A percentile compares a stretch with the other conserved stretches of the same genome.
These are phyloP conservation scores for Brettanomyces nanus DNA, from an alignment of 805 yeast genomes.

Conservation along the genomic window DNA sequence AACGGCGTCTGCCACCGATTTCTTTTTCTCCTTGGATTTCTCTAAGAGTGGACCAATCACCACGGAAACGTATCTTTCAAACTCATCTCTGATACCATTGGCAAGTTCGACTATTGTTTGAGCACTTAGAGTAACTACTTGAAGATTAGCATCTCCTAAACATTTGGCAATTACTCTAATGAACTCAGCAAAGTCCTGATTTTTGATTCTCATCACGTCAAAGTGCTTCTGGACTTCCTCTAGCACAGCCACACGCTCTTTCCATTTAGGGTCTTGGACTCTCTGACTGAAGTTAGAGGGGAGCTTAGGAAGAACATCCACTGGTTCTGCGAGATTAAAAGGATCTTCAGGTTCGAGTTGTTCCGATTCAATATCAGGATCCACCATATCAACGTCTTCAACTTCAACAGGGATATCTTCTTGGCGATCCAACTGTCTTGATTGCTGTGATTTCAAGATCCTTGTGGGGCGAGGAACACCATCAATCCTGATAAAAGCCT, in stretches of 20 bases:
- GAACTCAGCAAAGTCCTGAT: constrained; percentile 60
- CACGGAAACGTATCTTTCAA: constrained; percentile 42
- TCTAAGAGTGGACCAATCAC: constrained; percentile 63
- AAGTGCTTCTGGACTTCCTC: constrained; percentile 49
- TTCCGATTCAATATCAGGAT: constrained; percentile 17
- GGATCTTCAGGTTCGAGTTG: constrained; percentile 41
- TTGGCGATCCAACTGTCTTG: constrained; percentile 12
- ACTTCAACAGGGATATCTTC: constrained; percentile 26
- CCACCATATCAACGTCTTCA: constrained; percentile 26
- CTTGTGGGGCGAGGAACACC: constrained; percentile 44
- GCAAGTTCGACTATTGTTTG: constrained; percentile 54
- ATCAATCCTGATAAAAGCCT: constrained; percentile 50
- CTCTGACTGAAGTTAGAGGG: constrained; percentile 54
- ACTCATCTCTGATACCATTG: constrained; percentile 52
- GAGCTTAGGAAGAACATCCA: constrained; percentile 53
- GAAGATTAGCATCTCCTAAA: constrained; percentile 82
- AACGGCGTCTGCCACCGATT: constrained; percentile 66
- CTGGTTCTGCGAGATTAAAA: constrained; percentile 62
- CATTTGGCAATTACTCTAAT: constrained; percentile 58
- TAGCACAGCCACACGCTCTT: constrained; percentile 80
- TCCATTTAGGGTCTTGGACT: constrained; percentile 70
- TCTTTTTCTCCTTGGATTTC: constrained; percentile 83
- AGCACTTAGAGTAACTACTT: constrained; percentile 76
- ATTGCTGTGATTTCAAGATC: constrained; percentile 37
- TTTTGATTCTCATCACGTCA: constrained; percentile 45